phyloP scores from a whole-genome alignment of 2,329 filamentous ascomycete genomes.

The Stromatinia cepivora region DNA sequence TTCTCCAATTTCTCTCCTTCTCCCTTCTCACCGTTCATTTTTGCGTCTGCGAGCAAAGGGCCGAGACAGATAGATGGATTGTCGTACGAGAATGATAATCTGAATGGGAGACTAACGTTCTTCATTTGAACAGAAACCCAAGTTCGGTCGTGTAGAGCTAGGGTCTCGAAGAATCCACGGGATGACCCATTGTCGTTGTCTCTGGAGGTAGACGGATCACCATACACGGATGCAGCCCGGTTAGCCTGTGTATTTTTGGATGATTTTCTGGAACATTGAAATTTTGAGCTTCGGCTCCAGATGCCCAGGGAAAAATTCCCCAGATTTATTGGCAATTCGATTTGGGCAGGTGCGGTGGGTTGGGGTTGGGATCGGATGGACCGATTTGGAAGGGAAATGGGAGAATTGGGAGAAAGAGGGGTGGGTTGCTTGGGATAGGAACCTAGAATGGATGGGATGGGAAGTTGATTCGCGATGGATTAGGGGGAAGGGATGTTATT shows the following conservation, averaged over 20 bases:
- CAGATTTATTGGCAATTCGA: conserved; percentile 11
- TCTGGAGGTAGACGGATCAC: conserved; percentile 25
- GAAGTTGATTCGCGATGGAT: conserved; percentile 6
- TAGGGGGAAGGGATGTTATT: conserved; percentile 2
- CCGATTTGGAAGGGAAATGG: background rate
- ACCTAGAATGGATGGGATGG: background rate
- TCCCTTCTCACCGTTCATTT: background rate
- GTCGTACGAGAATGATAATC: background rate
- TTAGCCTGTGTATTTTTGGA: conserved; percentile 38
- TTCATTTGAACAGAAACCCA: conserved; percentile 28
- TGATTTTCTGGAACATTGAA: conserved; percentile 38
- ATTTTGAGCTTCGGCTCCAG: background rate
- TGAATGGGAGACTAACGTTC: conserved; percentile 27
- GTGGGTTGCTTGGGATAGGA: background rate
- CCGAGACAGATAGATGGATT: background rate
- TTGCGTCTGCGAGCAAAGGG: background rate
- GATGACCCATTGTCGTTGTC: conserved; percentile 18
- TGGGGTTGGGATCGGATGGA: conserved; percentile 12
- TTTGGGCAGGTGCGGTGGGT: conserved; percentile 12
- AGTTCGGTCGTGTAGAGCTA: conserved; percentile 31
- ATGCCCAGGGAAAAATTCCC: background rate
- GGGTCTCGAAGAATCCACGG: conserved; percentile 22
- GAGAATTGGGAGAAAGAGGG: conserved; percentile 1
- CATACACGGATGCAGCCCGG: conserved; percentile 37
- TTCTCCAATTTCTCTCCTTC: conserved; percentile 4